phyloP scores from a whole-genome alignment of 2,329 filamentous ascomycete species.

The Alternaria hordeiaustralica region DNA sequence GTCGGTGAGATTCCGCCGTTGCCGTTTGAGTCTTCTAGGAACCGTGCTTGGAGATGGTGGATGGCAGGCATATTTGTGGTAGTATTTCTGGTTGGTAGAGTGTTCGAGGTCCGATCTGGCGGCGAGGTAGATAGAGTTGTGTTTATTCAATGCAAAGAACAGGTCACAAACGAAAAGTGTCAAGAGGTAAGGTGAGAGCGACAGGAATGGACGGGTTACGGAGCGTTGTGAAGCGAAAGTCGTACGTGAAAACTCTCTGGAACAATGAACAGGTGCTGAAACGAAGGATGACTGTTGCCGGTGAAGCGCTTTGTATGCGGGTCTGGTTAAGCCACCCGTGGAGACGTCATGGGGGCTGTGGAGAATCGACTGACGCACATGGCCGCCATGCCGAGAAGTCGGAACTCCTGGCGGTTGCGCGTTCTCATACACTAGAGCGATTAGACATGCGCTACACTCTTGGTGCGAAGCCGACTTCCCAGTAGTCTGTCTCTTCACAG shows the following conservation, averaged over 20 bases:
- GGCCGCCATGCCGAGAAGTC: conserved; percentile 12
- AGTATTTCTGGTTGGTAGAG: not conserved
- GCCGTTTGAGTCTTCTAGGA: conserved; percentile 11
- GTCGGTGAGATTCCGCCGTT: conserved; percentile 21
- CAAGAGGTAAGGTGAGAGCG: conserved; percentile 1
- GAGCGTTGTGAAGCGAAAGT: conserved; percentile 1
- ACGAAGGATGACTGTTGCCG: conserved; percentile 18
- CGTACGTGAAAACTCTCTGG: not conserved
- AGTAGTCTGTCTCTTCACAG: not conserved
- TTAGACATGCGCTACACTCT: conserved; percentile 8
- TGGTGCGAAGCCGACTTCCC: conserved; percentile 6
- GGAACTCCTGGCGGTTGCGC: conserved; percentile 26
- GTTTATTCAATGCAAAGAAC: conserved; percentile 3
- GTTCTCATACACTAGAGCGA: conserved; percentile 15
- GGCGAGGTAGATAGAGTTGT: not conserved
- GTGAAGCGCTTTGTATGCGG: conserved; percentile 33
- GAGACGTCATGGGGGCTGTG: conserved; percentile 23
- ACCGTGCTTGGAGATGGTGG: conserved; percentile 21
- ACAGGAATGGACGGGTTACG: not conserved
- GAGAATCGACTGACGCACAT: conserved; percentile 22
- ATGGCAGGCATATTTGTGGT: conserved; percentile 23
- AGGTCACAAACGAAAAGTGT: not conserved
- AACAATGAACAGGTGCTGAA: conserved; percentile 13
- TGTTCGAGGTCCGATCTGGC: not conserved
- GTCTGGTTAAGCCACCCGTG: conserved; percentile 15